phyloP scores from a whole-genome alignment of 2,329 filamentous ascomycete species.

The Aspergillus terreus region DNA sequence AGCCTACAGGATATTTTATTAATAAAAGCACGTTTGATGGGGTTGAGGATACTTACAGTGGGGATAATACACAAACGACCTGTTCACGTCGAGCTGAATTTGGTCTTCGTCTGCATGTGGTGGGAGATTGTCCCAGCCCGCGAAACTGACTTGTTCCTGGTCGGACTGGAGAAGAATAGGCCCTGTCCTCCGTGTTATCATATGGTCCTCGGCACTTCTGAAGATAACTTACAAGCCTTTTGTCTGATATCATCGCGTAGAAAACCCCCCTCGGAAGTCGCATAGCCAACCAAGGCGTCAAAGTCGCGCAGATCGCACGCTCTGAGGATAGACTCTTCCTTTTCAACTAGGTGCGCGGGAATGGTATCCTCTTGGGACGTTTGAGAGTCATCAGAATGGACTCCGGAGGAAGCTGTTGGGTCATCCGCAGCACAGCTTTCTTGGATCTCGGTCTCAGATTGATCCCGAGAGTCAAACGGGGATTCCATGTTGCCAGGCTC shows the following conservation, averaged over 20 bases:
- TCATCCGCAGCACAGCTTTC: conserved; percentile 3
- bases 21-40: background rate
- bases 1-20: conserved; percentile 48
- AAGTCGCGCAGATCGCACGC: conserved; percentile 61
- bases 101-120: conserved; percentile 86
- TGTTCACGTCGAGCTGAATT: conserved; percentile 85
- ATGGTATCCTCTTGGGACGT: conserved; percentile 3
- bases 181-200: conserved; percentile 34
- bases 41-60: conserved; percentile 53
- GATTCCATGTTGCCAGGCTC: background rate
- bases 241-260: conserved; percentile 65
- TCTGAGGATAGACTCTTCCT: conserved; percentile 51
- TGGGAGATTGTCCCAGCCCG: conserved; percentile 60
- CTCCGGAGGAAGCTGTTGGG: background rate
- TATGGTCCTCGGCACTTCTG: background rate
- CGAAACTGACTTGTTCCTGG: conserved; percentile 14
- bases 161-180: conserved; percentile 47
- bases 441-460: background rate
- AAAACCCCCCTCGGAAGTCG: conserved; percentile 64
- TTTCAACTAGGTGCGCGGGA: conserved; percentile 17
- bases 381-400: conserved; percentile 1
- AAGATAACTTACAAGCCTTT: conserved; percentile 66
- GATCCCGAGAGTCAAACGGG: background rate
- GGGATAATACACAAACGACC: conserved; percentile 97
- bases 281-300: conserved; percentile 53